Conservation (phyloP, 495 filamentous ascomycete species). For the Xylaria palmicola region DNA sequence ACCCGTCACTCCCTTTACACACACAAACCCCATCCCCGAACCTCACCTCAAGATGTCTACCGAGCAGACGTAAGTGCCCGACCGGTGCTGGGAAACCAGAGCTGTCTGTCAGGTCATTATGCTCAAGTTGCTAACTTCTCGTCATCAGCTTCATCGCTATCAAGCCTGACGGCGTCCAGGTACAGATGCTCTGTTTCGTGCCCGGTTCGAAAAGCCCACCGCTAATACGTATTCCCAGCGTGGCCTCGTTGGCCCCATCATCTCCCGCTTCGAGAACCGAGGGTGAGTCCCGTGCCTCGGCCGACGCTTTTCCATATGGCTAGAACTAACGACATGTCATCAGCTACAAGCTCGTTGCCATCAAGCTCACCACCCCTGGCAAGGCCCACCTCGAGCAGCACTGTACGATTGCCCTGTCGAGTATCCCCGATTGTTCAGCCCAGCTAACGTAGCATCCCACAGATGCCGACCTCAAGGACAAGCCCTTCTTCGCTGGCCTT, state of each 20-base stretch:
- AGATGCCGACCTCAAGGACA: conserved; percentile 83
- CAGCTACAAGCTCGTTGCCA: conserved; percentile 94
- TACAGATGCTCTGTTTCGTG: conserved; percentile 39
- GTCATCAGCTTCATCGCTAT: conserved; percentile 89
- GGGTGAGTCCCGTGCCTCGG: conserved; percentile 55
- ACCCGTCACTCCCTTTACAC: conserved; percentile 38
- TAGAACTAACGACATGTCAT: conserved; percentile 22
- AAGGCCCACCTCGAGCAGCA: conserved; percentile 96
- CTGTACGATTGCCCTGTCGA: conserved; percentile 51
- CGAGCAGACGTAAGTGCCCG: conserved; percentile 84
- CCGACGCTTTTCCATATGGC: background rate
- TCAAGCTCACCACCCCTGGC: conserved; percentile 87
- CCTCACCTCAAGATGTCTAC: conserved; percentile 67
- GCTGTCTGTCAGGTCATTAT: conserved; percentile 1
- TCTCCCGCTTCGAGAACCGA: conserved; percentile 93
- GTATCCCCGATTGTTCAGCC: background rate
- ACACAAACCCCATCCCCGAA: conserved; percentile 31
- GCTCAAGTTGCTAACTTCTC: conserved; percentile 47
- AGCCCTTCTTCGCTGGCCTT: conserved; percentile 95
- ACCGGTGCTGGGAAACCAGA: background rate
- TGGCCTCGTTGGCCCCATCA: conserved; percentile 94
- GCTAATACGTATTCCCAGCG: conserved; percentile 57
- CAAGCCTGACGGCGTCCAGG: conserved; percentile 99
- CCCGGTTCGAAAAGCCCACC: conserved; percentile 5
- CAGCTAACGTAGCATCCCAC: conserved; percentile 31